A percentile compares a stretch with the other conserved stretches of the same genome.
Evolutionary conservation across 306 rosid species (phyloP).

Genomic region (Cucumis cinereus): DNA sequence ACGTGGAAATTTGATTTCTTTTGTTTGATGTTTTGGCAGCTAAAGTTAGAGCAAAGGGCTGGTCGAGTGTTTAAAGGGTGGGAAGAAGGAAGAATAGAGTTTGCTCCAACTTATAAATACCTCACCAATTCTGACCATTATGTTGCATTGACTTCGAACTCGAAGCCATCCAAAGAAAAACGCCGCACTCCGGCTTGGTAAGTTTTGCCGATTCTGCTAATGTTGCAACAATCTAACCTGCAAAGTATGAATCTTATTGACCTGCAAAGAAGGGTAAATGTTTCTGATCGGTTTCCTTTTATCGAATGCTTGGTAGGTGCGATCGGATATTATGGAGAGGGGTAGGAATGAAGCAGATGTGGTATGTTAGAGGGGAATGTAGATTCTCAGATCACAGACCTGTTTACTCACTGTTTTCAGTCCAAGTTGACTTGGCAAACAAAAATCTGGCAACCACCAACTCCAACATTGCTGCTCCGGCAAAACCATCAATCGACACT

Average conservation of each 20-base stretch:
- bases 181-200: conserved; percentile 92
- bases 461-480: conserved; percentile 5
- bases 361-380: conserved; percentile 76
- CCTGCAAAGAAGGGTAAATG: not conserved
- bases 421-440: conserved; percentile 25
- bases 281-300: not conserved
- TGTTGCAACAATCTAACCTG: not conserved
- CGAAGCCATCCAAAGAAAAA: conserved; percentile 52
- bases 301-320: conserved; percentile 40
- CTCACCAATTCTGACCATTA: conserved; percentile 62
- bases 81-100: conserved; percentile 74
- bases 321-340: conserved; percentile 96
- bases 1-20: not conserved
- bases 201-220: conserved; percentile 8
- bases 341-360: conserved; percentile 52
- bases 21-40: conserved; percentile 23
- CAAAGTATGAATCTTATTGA: not conserved
- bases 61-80: conserved; percentile 84
- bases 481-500: conserved; percentile 21
- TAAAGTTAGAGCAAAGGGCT: conserved; percentile 63
- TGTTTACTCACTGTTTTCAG: conserved; percentile 52
- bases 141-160: conserved; percentile 46
- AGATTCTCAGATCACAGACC: conserved; percentile 97
- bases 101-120: conserved; percentile 93
- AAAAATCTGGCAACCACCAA: not conserved